phyloP scores from a whole-genome alignment of 164 flowering plant species.

The Amborella trichopoda region DNA sequence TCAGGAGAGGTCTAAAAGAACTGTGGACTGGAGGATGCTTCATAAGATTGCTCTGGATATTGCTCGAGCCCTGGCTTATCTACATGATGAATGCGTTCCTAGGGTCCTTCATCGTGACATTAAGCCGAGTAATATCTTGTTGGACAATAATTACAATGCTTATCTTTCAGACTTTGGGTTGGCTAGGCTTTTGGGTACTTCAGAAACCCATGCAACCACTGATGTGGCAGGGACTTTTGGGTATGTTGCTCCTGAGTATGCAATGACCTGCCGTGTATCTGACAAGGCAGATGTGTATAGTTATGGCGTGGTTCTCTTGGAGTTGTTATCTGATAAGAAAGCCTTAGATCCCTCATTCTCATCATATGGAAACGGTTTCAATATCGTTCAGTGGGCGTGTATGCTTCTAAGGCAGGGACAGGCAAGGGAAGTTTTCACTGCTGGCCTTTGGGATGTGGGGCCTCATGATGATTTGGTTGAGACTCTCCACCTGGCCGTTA shows the following conservation, averaged over 20 bases:
- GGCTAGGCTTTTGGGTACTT: conserved; percentile 77
- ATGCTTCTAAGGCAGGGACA: conserved; percentile 85
- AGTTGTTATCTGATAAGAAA: conserved; percentile 82
- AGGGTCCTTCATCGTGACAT: conserved; percentile 93
- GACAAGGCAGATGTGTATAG: conserved; percentile 94
- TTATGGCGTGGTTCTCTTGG: conserved; percentile 82
- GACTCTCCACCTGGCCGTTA: conserved; percentile 70
- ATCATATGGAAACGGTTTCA: conserved; percentile 77
- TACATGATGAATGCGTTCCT: conserved; percentile 88
- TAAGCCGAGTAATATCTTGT: conserved; percentile 82
- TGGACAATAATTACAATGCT: conserved; percentile 78
- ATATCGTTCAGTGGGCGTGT: conserved; percentile 83
- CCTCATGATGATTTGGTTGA: conserved; percentile 83
- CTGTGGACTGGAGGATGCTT: conserved; percentile 75
- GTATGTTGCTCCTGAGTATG: conserved; percentile 91
- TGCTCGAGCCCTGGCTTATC: conserved; percentile 80
- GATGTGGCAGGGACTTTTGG: conserved; percentile 96
- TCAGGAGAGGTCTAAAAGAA: conserved; percentile 61
- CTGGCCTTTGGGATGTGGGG: conserved; percentile 79
- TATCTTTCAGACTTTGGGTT: conserved; percentile 86
- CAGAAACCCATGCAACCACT: conserved; percentile 95
- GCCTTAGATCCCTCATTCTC: conserved; percentile 88
- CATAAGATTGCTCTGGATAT: conserved; percentile 82
- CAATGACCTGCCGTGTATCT: conserved; percentile 95
- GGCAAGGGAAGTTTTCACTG: conserved; percentile 74